Evolutionary conservation across 768 basidiomycete genomes (phyloP), one percentile per base, ranked within the genome.

Genomic region (Amanita pallidorosea): DNA sequence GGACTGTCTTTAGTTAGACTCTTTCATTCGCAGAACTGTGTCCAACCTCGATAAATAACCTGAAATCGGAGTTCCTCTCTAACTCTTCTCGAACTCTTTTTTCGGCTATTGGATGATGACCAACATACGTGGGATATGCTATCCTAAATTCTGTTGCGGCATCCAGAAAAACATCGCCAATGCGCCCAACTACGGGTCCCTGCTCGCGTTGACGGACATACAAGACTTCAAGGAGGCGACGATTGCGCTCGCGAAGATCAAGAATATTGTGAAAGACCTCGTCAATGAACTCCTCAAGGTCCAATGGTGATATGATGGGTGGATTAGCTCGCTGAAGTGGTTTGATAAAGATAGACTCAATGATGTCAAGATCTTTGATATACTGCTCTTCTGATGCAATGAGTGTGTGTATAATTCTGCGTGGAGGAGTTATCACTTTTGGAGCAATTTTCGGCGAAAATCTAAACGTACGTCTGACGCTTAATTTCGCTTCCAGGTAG

Each of bases 301-400:
- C 71, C 22, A 74, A 60, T 4, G 72, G 65, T 4, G 73, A 67
- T 27, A 78, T 67, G 18, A 74, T 63, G 53, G 70, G 62, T 60
- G 73, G 74, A 37, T 71, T 62, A 5, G 72, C 69, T 23, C 53
- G 57, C 18, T 74, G 70, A 15, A 85, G 64, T 3, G 76, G 78
- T 27, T 73, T 70, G 51, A 73, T 70, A 49, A 74, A 71, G 37
- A 86, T 81, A 13, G 76, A 70, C 61, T 95, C 89, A 40, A 96
- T 78, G 2, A 82, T 73, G 53, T 90, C 84, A 7, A 99, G 74
- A 60, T 99, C 95, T 50, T 83, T 81, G 38, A 91, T 69, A 61
- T 94, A 96, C 60, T 91, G 85, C 56, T 90, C 83, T 62, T 98
- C 95, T 58, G 89, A 84, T 55, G 75, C 75, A 56, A 98, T 88